Percentiles rank a stretch among this genome's conserved stretches.
phyloP scores from a whole-genome alignment of 2,329 filamentous ascomycete genomes.

The Microascus cirrosus region DNA sequence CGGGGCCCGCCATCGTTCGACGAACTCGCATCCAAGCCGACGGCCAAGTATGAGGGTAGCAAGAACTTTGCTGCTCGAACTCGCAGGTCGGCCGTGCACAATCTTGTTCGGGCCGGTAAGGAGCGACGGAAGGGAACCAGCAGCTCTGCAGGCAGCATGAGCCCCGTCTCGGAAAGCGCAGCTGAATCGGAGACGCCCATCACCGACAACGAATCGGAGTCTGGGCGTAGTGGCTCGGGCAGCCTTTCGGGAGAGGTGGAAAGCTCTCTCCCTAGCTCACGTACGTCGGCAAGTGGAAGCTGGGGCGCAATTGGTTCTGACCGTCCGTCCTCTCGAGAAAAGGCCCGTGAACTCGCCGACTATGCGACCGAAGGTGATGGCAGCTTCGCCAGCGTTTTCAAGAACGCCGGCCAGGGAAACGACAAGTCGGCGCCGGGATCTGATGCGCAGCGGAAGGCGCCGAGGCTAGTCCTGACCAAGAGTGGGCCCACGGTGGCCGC shows the following conservation, averaged over 20 bases:
- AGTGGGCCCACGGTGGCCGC: conserved; percentile 1
- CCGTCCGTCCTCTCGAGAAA: conserved; percentile 62
- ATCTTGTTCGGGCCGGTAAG: conserved; percentile 79
- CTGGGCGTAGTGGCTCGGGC: conserved; percentile 61
- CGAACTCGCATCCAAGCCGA: conserved; percentile 81
- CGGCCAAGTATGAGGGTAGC: conserved; percentile 87
- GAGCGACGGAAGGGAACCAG: conserved; percentile 71
- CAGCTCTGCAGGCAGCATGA: conserved; percentile 66
- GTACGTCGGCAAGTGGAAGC: conserved; percentile 61
- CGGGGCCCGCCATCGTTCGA: conserved; percentile 86
- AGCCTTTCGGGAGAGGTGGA: conserved; percentile 67
- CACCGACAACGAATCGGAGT: conserved; percentile 65
- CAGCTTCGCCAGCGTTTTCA: conserved; percentile 58
- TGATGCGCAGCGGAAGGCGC: conserved; percentile 64
- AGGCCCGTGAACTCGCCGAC: conserved; percentile 49
- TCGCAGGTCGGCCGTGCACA: conserved; percentile 83
- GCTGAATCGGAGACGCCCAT: conserved; percentile 56
- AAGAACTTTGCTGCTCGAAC: conserved; percentile 94
- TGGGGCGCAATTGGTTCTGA: conserved; percentile 80
- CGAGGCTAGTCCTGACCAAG: conserved; percentile 77
- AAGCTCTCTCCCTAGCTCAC: conserved; percentile 60
- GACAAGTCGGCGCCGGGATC: conserved; percentile 41
- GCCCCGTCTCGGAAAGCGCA: conserved; percentile 74
- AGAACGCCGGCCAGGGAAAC: conserved; percentile 41
- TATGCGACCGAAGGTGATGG: conserved; percentile 50